Percentiles rank a stretch among this genome's conserved stretches.
Conservation (phyloP, 305 asterid genomes). For the Plantago lanceolata region DNA sequence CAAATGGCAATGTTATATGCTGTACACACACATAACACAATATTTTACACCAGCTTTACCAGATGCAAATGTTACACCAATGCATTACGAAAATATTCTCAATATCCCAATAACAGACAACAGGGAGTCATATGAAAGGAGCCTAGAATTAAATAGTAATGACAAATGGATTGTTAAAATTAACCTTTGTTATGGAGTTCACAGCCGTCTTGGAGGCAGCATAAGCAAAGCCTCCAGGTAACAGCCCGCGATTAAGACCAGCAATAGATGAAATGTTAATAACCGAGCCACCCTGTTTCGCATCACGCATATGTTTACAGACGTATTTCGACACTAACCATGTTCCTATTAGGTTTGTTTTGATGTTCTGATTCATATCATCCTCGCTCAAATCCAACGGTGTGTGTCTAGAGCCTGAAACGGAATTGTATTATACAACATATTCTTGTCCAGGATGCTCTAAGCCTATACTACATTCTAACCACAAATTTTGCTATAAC, state of each 20-base stretch:
- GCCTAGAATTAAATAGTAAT: too few relatives aligned
- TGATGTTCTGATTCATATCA: constrained; percentile 35
- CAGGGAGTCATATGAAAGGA: too few relatives aligned
- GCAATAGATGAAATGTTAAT: constrained; percentile 49
- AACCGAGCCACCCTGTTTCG: constrained; percentile 46
- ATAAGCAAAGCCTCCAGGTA: constrained; percentile 41
- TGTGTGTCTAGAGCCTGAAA: constrained; percentile 27
- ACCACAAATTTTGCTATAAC: too few relatives aligned
- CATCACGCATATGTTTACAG: constrained; percentile 35
- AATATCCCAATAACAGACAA: too few relatives aligned
- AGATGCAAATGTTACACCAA: too few relatives aligned
- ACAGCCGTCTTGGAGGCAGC: constrained; percentile 44
- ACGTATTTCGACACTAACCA: constrained; percentile 55
- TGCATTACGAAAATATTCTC: too few relatives aligned
- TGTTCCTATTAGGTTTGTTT: constrained; percentile 44
- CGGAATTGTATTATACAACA: not conserved
- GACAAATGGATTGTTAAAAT: not conserved
- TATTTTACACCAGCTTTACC: too few relatives aligned
- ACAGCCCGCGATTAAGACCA: constrained; percentile 40
- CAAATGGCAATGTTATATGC: too few relatives aligned
- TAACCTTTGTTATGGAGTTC: constrained; percentile 48
- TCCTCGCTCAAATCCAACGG: constrained; percentile 37
- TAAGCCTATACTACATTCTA: too few relatives aligned
- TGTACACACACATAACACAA: too few relatives aligned
- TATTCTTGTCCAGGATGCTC: too few relatives aligned